Percentiles rank a stretch among this genome's conserved stretches.
phyloP scores from a whole-genome alignment of 2,329 filamentous ascomycete genomes.

The Trichoderma aggressivum region DNA sequence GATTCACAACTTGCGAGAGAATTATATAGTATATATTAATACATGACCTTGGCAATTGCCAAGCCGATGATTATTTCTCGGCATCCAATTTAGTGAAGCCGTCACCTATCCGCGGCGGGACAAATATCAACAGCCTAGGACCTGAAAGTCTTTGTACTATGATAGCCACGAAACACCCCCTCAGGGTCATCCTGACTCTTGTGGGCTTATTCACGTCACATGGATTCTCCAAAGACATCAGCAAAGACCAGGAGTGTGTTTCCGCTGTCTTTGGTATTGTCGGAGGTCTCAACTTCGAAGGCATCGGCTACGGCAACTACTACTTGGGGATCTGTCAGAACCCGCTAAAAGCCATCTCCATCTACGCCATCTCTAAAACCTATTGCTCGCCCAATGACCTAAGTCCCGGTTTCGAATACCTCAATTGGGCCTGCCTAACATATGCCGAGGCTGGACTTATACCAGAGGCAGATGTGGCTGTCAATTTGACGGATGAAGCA shows the following conservation, averaged over 20 bases:
- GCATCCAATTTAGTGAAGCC: not conserved
- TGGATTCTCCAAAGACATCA: not conserved
- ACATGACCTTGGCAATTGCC: not conserved
- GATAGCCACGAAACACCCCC: not conserved
- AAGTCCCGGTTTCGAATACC: not conserved
- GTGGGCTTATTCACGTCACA: not conserved
- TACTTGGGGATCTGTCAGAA: not conserved
- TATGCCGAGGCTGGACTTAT: not conserved
- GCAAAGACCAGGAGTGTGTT: constrained; percentile 1
- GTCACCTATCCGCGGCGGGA: not conserved
- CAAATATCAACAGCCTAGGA: not conserved
- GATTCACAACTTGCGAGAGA: not conserved
- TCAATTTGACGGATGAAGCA: not conserved
- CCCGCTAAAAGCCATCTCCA: not conserved
- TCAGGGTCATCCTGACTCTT: not conserved
- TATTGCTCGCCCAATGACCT: constrained; percentile 2
- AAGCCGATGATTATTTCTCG: not conserved
- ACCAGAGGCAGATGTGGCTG: not conserved
- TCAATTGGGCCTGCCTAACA: not conserved
- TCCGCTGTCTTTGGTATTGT: not conserved
- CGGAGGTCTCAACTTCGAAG: constrained; percentile 4
- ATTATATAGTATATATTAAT: not conserved
- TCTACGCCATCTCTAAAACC: not conserved
- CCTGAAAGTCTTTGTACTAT: not conserved
- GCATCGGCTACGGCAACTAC: not conserved